These are phyloP conservation scores for Trichophyton verrucosum DNA, from an alignment of 2,329 filamentous ascomycete genomes.

Conservation along the genomic window DNA sequence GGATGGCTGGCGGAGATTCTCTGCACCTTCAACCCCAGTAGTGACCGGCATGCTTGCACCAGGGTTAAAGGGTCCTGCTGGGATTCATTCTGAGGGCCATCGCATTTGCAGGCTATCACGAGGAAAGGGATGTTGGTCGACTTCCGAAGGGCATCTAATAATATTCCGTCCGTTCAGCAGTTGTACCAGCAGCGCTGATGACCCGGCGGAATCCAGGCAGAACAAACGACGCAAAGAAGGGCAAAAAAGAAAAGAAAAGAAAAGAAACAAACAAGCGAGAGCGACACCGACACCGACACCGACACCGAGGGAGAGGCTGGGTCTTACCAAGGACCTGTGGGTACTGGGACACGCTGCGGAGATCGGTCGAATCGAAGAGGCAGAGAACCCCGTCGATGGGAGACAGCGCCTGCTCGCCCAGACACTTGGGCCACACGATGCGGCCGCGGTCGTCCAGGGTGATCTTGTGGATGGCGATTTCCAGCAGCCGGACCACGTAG, in stretches of 20 bases:
- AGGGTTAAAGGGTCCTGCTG: conserved; percentile 59
- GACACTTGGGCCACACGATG: conserved; percentile 39
- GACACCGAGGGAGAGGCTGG: not conserved
- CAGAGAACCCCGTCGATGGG: conserved; percentile 71
- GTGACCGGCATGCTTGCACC: conserved; percentile 48
- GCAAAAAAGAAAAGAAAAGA: not conserved
- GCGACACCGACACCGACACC: not conserved
- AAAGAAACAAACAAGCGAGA: not conserved
- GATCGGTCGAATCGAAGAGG: conserved; percentile 76
- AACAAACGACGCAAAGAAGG: no score
- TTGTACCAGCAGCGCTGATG: not conserved
- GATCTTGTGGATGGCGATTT: conserved; percentile 43
- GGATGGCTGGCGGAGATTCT: conserved; percentile 59
- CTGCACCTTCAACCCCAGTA: conserved; percentile 58
- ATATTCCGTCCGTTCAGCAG: not conserved
- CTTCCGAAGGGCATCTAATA: conserved; percentile 58
- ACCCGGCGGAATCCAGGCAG: not conserved
- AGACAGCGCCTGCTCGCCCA: conserved; percentile 57
- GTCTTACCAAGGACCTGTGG: conserved; percentile 62
- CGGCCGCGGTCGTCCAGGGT: conserved; percentile 37
- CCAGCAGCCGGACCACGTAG: conserved; percentile 46
- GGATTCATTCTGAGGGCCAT: conserved; percentile 56
- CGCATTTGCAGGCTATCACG: conserved; percentile 82
- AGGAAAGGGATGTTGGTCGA: conserved; percentile 58
- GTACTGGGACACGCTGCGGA: conserved; percentile 60